Base-by-base conservation (phyloP, 2,329 filamentous ascomycete species). In the Alternaria triticimaculans region DNA sequence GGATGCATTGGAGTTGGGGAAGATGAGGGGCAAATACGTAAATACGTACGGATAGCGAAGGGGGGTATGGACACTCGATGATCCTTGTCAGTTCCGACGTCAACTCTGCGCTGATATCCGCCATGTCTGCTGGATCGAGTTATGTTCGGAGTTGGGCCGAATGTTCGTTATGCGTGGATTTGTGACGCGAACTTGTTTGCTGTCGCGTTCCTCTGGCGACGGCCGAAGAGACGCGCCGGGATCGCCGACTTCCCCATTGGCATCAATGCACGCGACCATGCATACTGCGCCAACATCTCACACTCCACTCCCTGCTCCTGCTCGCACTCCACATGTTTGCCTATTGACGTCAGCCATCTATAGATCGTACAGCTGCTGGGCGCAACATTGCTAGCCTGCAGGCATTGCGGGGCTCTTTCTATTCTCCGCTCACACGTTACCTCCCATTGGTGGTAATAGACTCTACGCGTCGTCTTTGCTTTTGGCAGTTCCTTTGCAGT, bases 11-110 rank as follows among this genome's bases (percentile, higher is more conserved):
- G 59, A 44, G 41, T 64, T 55, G 28, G 51, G 60, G 60, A 21
- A 53, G 62, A 55, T 62, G 67, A 57, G 46, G 55, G 30, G 49
- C 45, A 33, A 41, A 25, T 76, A 75, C 78, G 71, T 76, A 33
- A 41, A 25, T 76, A 75, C 78, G 71, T 76, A 86, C 85, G 72
- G 83, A 82, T 46, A 87, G 76, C 26, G 82, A 84, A 15, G 84
- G 81, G n/a, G 83, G 81, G 67, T 86, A 87, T 21, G 82, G 81
- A 33, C 84, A 82, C 7, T 81, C 80, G 44, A 86, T 76, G 45
- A 86, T 75, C 46, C 83, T 82, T 62, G 82, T 79, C 61, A 87
- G 70, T 72, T 86, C 84, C 18, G 72, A 67, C 28, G 79, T 72
- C 20, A 86, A 61, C 26, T 69, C 59, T 21, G 63, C 61, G 53